phyloP scores from a whole-genome alignment of 1,284 basidiomycete genomes.

The Pyrrhoderma noxium region DNA sequence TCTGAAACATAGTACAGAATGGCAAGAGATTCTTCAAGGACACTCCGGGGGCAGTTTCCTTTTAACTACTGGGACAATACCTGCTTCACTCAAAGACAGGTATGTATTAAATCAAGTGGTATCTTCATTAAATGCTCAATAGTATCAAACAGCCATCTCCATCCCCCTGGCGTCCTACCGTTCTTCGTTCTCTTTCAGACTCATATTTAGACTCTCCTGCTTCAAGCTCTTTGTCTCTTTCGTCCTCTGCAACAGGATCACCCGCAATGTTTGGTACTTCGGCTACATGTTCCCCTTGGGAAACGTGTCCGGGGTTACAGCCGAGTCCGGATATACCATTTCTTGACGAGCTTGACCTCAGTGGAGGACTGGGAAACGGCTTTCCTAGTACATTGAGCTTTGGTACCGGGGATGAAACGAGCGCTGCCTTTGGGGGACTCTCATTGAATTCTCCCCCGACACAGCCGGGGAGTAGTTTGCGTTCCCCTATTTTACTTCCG shows the following conservation, averaged over 20 bases:
- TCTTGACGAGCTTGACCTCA: conserved; percentile 1
- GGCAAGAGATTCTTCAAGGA: conserved; percentile 14
- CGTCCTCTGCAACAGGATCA: conserved; percentile 5
- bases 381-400: conserved; percentile 1
- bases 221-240: conserved; percentile 14
- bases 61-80: conserved; percentile 11
- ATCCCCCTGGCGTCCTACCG: conserved; percentile 8
- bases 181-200: conserved; percentile 12
- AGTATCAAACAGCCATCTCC: conserved; percentile 1
- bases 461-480: background rate
- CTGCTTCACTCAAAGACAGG: conserved; percentile 1
- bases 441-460: background rate
- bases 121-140: background rate
- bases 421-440: background rate
- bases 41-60: conserved; percentile 7
- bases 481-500: conserved; percentile 9
- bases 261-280: conserved; percentile 9
- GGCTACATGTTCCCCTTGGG: conserved; percentile 18
- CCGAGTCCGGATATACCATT: conserved; percentile 14
- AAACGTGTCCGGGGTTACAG: conserved; percentile 16
- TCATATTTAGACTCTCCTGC: conserved; percentile 14
- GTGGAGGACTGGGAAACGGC: background rate
- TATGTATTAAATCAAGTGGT: too few relatives aligned
- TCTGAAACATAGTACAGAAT: conserved; percentile 4
- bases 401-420: background rate